Evolutionary conservation across 1,284 basidiomycete genomes (phyloP), one percentile per base, ranked within the genome.

Genomic region (Rugosomyces carneus): DNA sequence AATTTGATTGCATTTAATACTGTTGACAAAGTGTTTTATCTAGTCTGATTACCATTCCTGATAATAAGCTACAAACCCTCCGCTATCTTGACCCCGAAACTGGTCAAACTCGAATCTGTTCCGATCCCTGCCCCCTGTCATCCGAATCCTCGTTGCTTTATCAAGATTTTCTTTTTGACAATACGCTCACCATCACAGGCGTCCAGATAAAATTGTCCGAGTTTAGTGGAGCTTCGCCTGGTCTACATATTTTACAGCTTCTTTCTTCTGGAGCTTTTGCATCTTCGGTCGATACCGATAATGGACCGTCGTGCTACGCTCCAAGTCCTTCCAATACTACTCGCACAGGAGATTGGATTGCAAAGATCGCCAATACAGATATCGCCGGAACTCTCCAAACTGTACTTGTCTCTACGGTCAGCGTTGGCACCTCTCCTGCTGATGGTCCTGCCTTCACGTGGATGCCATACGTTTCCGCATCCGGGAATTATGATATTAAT

Each of bases 251-350:
- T 43, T 63, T 98, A 32, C 90, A 98, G 62, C 72, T 98, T 6
- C 80, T 99, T 9, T 94, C 92, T 0, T 85, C 89, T 7, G 95
- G 95, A 51, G 87, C 90, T 4, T 93, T 88, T 58, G 89, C 83
- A 2, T 90, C 88, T 1, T 75, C 88, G 0, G 67, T 85, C 44
- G 62, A 66, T 40, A 57, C 58, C 15, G 67, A 80, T 45, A 93
- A 93, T 61, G 68, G 65, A 11, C 63, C 71, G 36, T 88, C 88
- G 0, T 93, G 92, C 61, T 89, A 84, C 57, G 80, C 84, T 1
- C 81, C 85, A 3, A 75, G 71, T 48, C 68, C 83, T 1, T 89
- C 87, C 19, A 82, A 80, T 50, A 71, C 80, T 16, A 64, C 73
- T 0, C 69, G 65, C 40, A 83, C 81, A 0, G 88, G 89, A 2